These are phyloP conservation scores for Beta macrorhiza DNA, from an alignment of 179 eudicot species.

Conservation along the genomic window DNA sequence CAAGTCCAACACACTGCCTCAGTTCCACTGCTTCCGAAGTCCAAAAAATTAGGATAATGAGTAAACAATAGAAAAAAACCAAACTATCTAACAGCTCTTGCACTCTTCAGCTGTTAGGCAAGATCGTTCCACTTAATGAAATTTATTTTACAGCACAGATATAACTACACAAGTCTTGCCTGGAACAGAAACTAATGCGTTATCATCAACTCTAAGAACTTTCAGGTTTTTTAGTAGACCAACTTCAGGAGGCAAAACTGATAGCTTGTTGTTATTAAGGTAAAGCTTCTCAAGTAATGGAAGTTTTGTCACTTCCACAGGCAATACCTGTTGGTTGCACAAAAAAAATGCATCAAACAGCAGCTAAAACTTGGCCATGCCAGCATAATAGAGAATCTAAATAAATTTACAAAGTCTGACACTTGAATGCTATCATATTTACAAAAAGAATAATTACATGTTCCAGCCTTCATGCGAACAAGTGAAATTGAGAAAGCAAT, in stretches of 20 bases:
- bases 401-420: not conserved
- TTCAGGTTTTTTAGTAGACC: constrained; percentile 84
- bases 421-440: not conserved
- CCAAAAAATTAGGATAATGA: constrained; percentile 18
- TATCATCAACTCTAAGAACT: constrained; percentile 81
- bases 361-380: constrained; percentile 2
- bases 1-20: constrained; percentile 88
- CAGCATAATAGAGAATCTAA: not conserved
- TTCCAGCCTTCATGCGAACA: not conserved
- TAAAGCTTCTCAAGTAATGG: constrained; percentile 85
- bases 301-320: constrained; percentile 79
- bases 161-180: constrained; percentile 43
- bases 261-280: constrained; percentile 80
- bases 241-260: constrained; percentile 79
- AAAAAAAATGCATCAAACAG: not conserved
- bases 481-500: not conserved
- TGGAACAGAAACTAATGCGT: constrained; percentile 84
- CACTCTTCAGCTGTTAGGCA: not conserved
- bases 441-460: not conserved
- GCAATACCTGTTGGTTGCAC: constrained; percentile 59
- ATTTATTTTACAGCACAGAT: not conserved
- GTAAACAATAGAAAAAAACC: constrained; percentile 8
- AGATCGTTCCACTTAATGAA: constrained; percentile 8
- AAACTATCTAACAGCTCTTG: constrained; percentile 1
- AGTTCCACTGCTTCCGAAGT: constrained; percentile 66